Base-by-base conservation (phyloP, 306 rosid species). In the Senna siamea region DNA sequence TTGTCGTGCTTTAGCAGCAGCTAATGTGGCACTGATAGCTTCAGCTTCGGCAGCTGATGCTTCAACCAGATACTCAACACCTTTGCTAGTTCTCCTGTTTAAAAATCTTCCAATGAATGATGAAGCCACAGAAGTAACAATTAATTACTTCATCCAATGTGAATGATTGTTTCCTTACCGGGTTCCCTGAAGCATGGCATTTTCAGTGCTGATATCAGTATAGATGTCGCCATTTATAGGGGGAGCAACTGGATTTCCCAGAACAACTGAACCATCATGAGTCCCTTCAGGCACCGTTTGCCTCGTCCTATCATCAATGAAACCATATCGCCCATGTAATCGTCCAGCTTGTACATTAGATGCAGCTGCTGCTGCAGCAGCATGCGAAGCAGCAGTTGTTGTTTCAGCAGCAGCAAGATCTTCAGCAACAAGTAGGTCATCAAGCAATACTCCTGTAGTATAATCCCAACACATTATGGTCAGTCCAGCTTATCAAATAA, bases 371-470 rank as follows among this genome's bases (percentile, higher is more conserved):
- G 90, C 96, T 0, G 98, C 98, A 9, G 98, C 98, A 41, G 97
- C 97, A 80, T 92, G 99, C 10, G 99, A 94, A 70, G 96, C 99
- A 76, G 99, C 96, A 69, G 66, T 32, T 18, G 98, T 92, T 83
- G 99, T 95, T 86, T 95, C 99, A 46, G 98, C 97, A 69, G 99
- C 98, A 66, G 98, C 99, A 41, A 92, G 94, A 86, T 95, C 99
- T 85, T 92, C 99, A 37, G 99, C 99, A 80, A 92, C 99, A 61
- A 95, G 97, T 69, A 95, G 92, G 79, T 95, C 99, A 85, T 95
- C 98, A 15, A 95, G 81, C 86, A 95, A 81, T 62, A 95, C 93
- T 58, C 99, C 99, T 95, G 77, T 37, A 52, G 60, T 66, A 84
- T 54, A 52, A 79, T 72, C 86, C 73, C 69, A 69, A 65, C 58